Percentiles rank a stretch among this genome's conserved stretches.
Evolutionary conservation across 768 basidiomycete species (phyloP).

Genomic region (Lactarius vividus): DNA sequence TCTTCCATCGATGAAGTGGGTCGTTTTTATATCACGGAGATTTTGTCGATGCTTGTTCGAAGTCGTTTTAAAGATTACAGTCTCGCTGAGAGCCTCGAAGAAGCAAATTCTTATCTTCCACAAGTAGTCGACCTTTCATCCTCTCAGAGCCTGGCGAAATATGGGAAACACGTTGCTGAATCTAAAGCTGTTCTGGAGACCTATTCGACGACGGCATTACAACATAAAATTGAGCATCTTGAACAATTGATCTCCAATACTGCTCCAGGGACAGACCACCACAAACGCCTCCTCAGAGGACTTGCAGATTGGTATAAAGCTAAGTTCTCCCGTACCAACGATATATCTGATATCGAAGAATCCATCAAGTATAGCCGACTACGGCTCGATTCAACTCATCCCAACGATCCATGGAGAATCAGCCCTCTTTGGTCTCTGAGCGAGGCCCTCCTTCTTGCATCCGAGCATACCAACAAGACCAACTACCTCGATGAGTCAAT

Average conservation of each 20-base stretch:
- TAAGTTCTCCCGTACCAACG: not conserved
- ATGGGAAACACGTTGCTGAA: not conserved
- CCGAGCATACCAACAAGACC: no score
- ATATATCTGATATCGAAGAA: not conserved
- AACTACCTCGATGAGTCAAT: constrained; percentile 3
- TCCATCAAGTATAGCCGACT: not conserved
- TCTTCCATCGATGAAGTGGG: no score
- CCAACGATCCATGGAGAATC: not conserved
- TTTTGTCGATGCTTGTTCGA: not conserved
- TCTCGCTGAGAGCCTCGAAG: not conserved
- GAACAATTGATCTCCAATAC: not conserved
- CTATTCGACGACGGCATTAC: not conserved
- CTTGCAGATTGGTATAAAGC: not conserved
- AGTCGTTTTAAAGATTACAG: not conserved
- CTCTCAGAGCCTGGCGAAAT: not conserved
- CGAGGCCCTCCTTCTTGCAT: not conserved
- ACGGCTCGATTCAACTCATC: not conserved
- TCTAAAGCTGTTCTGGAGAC: not conserved
- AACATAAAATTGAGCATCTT: not conserved
- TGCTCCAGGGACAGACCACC: not conserved
- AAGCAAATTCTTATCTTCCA: not conserved
- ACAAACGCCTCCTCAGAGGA: not conserved
- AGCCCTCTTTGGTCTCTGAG: not conserved
- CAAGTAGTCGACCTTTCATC: not conserved
- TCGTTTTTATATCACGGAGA: not conserved